A percentile compares a stretch with the other conserved stretches of the same genome.
Evolutionary conservation across 83 land plant genomes (phyloP).

Genomic region (Diphasiastrum complanatum): DNA sequence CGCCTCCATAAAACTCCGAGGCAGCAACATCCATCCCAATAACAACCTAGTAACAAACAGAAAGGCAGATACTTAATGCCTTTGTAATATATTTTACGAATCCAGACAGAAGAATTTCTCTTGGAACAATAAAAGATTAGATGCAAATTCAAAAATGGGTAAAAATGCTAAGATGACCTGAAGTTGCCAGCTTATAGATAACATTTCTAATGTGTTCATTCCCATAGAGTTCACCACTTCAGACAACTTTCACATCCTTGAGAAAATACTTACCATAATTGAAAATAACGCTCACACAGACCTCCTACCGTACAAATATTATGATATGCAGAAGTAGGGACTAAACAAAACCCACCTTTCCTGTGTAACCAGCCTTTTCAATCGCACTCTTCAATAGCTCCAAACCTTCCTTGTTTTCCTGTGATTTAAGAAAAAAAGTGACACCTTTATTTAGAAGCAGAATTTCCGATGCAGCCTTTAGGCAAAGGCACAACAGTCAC

Average conservation of each 20-base stretch:
- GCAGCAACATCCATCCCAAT: conserved; percentile 99
- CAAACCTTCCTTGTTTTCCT: conserved; percentile 97
- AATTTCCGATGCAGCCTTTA: too few relatives aligned
- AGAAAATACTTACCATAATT: too few relatives aligned
- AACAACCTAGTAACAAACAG: conserved; percentile 54
- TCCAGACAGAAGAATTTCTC: neutral
- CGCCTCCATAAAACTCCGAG: conserved; percentile 72
- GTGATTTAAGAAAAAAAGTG: conserved; percentile 1
- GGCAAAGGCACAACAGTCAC: too few relatives aligned
- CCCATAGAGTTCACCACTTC: too few relatives aligned
- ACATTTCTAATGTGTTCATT: too few relatives aligned
- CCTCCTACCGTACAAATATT: neutral
- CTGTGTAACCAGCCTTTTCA: conserved; percentile 94
- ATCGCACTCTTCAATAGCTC: conserved; percentile 93
- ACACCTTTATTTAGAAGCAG: too few relatives aligned
- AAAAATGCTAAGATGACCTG: too few relatives aligned
- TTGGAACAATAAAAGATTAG: neutral
- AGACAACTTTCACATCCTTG: too few relatives aligned
- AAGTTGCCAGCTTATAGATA: too few relatives aligned
- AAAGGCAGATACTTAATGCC: neutral
- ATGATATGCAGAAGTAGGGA: neutral
- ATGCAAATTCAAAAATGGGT: neutral
- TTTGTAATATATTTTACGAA: neutral
- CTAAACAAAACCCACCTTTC: conserved; percentile 41
- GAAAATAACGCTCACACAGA: too few relatives aligned